Conservation (phyloP, 345 rosid genomes). For the Eucalyptus cloeziana region DNA sequence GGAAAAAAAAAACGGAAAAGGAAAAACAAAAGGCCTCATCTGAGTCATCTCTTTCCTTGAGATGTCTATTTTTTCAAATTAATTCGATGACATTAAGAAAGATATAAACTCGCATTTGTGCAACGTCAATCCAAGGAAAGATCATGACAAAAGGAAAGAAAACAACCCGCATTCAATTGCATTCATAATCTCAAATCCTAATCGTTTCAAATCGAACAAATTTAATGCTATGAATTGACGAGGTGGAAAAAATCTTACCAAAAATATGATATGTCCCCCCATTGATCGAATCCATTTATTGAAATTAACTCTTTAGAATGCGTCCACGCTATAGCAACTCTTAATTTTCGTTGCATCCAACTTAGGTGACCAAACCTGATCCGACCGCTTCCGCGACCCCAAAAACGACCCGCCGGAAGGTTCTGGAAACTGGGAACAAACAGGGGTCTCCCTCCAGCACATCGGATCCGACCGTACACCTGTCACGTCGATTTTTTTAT, state of each 20-base stretch:
- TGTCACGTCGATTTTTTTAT: background rate
- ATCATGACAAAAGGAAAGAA: background rate
- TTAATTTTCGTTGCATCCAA: background rate
- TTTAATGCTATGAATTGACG: background rate
- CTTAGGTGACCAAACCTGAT: background rate
- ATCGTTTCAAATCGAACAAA: accelerated
- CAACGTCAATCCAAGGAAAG: accelerated
- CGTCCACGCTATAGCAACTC: background rate
- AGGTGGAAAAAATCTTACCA: background rate
- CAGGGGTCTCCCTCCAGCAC: background rate
- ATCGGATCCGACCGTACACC: background rate
- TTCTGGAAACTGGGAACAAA: background rate
- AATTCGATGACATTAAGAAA: background rate
- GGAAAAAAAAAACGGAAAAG: background rate
- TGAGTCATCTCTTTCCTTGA: background rate
- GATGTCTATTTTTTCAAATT: background rate
- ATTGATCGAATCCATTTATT: background rate
- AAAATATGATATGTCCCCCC: background rate
- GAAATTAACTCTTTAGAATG: background rate
- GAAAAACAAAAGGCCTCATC: background rate
- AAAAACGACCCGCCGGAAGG: background rate
- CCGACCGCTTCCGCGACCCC: background rate
- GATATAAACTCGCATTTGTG: accelerated
- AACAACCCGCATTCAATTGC: background rate
- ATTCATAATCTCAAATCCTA: background rate